Base-by-base conservation (phyloP, 2,329 filamentous ascomycete species). In the Botryotinia globosa region DNA sequence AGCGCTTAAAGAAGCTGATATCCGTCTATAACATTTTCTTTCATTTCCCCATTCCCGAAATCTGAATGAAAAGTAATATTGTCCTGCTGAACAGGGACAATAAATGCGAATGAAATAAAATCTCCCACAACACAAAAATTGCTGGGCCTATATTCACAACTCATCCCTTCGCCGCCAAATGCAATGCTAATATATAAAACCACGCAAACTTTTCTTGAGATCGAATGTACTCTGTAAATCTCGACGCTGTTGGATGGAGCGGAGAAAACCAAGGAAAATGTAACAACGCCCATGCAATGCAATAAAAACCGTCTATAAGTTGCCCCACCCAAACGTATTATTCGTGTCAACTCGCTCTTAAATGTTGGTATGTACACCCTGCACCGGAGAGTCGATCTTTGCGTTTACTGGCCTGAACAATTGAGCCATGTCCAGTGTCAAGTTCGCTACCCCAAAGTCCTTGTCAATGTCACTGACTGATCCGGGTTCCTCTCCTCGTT, bases 371-470 rank as follows among this genome's bases (percentile, higher is more conserved):
- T 79, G 77, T 74, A 78, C 79, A 76, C 77, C 76, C 72, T 77
- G 73, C 34, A 78, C 77, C n/a, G 78, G 77, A 70, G 78, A 82
- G 80, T 83, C 76, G 83, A 81, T 74, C 80, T 81, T 78, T 67
- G 74, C 84, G 82, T 77, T 87, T 79, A 85, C 84, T 25, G 90
- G 90, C 78, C 86, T 88, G 81, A 93, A 93, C 68, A 94, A 84
- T 77, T 89, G 85, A 78, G 89, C 88, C 90, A 93, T 92, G 81
- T 93, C 88, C 74, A 93, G 84, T 12, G 89, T 91, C 76, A 91
- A 84, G 79, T 91, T 87, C 75, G 84, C 84, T 58, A 88, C 83
- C 10, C 89, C 90, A 79, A 90, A 93, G 73, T 87, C 85, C 75
- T 90, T 87, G 78, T 92, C 89, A 75, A 93, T 91, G 72, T 90